Conservation (phyloP, 306 rosid species). For the Acacia melanoxylon region DNA sequence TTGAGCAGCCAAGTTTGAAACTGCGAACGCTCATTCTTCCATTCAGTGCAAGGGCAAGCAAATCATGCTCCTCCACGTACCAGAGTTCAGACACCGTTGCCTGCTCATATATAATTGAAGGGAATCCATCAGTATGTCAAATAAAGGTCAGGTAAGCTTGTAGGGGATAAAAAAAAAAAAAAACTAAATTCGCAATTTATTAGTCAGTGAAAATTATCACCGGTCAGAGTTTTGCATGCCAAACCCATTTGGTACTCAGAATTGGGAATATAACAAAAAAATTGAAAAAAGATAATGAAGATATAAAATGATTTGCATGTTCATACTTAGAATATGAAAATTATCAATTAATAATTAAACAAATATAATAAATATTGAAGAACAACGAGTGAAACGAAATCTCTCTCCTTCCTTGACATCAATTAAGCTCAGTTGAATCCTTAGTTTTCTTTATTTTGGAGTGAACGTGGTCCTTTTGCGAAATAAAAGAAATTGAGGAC, state of each 20-base stretch:
- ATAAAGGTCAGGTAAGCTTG: background rate
- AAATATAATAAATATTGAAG: background rate
- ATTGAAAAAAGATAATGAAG: background rate
- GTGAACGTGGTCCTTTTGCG: background rate
- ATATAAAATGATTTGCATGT: background rate
- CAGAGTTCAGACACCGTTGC: constrained; percentile 83
- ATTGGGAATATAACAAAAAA: background rate
- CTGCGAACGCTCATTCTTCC: constrained; percentile 80
- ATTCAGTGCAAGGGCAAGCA: constrained; percentile 89
- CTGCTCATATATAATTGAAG: constrained; percentile 43
- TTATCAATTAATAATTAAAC: background rate
- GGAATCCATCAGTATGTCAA: constrained; percentile 21
- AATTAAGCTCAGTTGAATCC: background rate
- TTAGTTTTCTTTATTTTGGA: background rate
- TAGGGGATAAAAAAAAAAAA: too few relatives aligned
- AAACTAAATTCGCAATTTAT: background rate
- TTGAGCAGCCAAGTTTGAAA: constrained; percentile 69
- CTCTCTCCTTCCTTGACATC: background rate
- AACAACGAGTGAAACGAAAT: background rate
- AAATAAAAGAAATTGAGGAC: background rate
- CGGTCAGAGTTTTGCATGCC: background rate
- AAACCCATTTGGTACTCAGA: background rate
- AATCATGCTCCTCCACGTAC: constrained; percentile 94
- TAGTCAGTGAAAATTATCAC: background rate
- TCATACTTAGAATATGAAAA: background rate